Conservation (phyloP, 345 rosid species). For the Citropsis articulata region DNA sequence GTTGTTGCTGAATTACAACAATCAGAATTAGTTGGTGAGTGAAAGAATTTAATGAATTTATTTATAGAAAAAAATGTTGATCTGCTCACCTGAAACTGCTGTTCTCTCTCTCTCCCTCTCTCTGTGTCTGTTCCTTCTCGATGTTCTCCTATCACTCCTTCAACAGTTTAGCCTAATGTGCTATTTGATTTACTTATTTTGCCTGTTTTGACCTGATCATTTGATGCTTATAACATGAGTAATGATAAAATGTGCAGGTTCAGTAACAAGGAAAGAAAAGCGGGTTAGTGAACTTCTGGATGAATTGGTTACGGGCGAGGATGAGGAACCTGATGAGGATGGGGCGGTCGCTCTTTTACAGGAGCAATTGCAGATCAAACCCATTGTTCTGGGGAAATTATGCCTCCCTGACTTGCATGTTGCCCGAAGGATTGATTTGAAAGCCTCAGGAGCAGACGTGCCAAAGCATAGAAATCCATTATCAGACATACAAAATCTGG, state of each 20-base stretch:
- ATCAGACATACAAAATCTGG: slow-evolving; percentile 49
- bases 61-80: not conserved
- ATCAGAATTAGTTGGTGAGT: slow-evolving; percentile 49
- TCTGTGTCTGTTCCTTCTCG: not conserved
- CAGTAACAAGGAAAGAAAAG: slow-evolving; percentile 39
- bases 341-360: slow-evolving; percentile 49
- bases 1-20: slow-evolving; percentile 25
- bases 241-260: slow-evolving; percentile 32
- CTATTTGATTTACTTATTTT: not conserved
- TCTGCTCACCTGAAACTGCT: not conserved
- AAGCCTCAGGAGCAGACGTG: slow-evolving; percentile 35
- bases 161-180: not conserved
- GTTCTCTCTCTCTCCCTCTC: not conserved
- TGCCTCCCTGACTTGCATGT: slow-evolving; percentile 57
- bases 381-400: slow-evolving; percentile 43
- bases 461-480: slow-evolving; percentile 45
- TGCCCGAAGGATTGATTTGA: slow-evolving; percentile 44
- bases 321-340: slow-evolving; percentile 61
- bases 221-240: slow-evolving; percentile 18
- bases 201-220: slow-evolving; percentile 12
- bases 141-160: not conserved
- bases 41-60: slow-evolving; percentile 11
- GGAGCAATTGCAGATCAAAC: slow-evolving; percentile 59
- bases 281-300: slow-evolving; percentile 43
- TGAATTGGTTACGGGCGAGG: slow-evolving; percentile 45